Conservation (phyloP, 371 early-diverging fungal genomes). For the Mucor mucedo region DNA sequence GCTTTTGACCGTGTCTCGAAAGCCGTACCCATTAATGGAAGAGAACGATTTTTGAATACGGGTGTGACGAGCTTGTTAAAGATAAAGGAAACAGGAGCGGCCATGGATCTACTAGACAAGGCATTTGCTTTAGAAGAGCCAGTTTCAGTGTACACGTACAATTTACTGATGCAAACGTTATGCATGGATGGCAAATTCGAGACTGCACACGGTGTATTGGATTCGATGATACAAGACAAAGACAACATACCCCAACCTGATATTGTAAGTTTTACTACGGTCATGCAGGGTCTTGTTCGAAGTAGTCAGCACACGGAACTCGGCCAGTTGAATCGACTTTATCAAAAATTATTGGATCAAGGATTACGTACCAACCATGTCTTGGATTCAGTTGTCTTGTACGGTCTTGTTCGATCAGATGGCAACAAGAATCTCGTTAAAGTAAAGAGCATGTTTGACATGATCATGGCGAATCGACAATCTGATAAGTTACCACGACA, state of each 20-base stretch:
- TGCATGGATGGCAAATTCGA: slow-evolving; percentile 32
- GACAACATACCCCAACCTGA: slow-evolving; percentile 44
- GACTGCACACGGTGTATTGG: slow-evolving; percentile 33
- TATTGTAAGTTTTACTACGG: slow-evolving; percentile 44
- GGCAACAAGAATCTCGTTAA: slow-evolving; percentile 2
- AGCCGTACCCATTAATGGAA: not conserved
- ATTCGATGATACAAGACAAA: slow-evolving; percentile 30
- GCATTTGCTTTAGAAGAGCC: slow-evolving; percentile 21
- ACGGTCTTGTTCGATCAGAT: slow-evolving; percentile 30
- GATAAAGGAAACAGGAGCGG: slow-evolving; percentile 25
- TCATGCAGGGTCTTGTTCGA: slow-evolving; percentile 44
- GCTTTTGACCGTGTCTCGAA: slow-evolving; percentile 32
- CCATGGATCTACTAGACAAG: slow-evolving; percentile 26
- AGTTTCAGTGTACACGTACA: slow-evolving; percentile 33
- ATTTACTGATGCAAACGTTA: slow-evolving; percentile 35
- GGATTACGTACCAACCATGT: slow-evolving; percentile 29
- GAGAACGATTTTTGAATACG: slow-evolving; percentile 25
- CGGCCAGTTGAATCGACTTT: slow-evolving; percentile 26
- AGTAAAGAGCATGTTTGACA: slow-evolving; percentile 24
- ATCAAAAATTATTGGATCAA: slow-evolving; percentile 26
- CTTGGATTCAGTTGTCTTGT: slow-evolving; percentile 38
- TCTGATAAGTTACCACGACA: slow-evolving; percentile 9
- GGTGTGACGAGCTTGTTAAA: slow-evolving; percentile 31
- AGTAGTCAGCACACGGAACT: not conserved
- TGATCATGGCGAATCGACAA: slow-evolving; percentile 26